phyloP scores from a whole-genome alignment of 345 rosid species.

The Camelina neglecta region DNA sequence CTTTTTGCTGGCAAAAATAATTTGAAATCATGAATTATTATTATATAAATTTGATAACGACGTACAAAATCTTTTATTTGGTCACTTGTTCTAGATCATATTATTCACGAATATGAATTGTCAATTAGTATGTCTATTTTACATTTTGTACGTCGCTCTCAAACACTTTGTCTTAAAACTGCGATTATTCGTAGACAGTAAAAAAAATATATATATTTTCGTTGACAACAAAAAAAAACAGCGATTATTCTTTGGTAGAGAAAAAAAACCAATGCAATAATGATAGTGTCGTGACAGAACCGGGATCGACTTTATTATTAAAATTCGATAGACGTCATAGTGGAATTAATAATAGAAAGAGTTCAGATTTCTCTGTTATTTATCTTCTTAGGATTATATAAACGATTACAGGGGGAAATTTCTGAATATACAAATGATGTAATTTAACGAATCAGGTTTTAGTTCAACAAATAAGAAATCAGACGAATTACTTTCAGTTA shows the following conservation, averaged over 20 bases:
- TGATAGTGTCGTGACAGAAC: background rate
- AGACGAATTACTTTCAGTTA: background rate
- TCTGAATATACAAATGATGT: background rate
- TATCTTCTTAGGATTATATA: too few species aligned
- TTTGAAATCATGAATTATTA: background rate
- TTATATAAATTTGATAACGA: background rate
- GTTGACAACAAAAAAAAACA: background rate
- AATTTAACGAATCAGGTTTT: background rate
- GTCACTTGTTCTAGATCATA: slow-evolving; percentile 16
- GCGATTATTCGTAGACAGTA: slow-evolving; percentile 9
- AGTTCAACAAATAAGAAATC: background rate
- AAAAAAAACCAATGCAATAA: slow-evolving; percentile 12
- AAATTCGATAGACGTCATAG: slow-evolving; percentile 4
- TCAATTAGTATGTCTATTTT: background rate
- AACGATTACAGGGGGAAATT: background rate
- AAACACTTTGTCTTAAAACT: background rate
- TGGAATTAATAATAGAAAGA: slow-evolving; percentile 2
- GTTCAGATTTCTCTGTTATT: background rate
- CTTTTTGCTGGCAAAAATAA: background rate
- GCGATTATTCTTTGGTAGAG: slow-evolving; percentile 5
- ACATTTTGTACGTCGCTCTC: slow-evolving; percentile 27
- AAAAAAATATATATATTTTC: background rate
- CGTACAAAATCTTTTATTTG: background rate
- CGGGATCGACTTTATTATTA: background rate
- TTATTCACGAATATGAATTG: slow-evolving; percentile 12